Conservation (phyloP, 805 yeast genomes). For the Cyberlindnera lachancei region DNA sequence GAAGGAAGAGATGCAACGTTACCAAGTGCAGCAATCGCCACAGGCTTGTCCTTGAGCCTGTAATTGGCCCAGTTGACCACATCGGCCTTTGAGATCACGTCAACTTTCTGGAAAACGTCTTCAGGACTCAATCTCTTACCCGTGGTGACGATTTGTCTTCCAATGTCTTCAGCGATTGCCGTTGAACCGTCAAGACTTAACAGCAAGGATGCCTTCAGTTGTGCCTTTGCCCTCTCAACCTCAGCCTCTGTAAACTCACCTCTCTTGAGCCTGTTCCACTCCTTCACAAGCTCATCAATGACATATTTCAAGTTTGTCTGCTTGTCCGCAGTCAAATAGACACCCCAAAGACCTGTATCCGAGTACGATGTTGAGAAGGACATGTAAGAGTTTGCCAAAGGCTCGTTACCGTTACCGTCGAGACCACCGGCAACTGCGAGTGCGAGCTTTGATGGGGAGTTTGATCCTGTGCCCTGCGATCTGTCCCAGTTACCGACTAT, state of each 20-base stretch:
- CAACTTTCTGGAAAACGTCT: slow-evolving; percentile 53
- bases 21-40: slow-evolving; percentile 90
- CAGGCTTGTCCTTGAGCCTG: slow-evolving; percentile 66
- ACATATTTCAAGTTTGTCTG: slow-evolving; percentile 57
- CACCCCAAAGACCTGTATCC: slow-evolving; percentile 97
- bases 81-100: slow-evolving; percentile 68
- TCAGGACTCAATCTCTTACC: slow-evolving; percentile 52
- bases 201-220: slow-evolving; percentile 84
- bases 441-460: slow-evolving; percentile 82
- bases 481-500: slow-evolving; percentile 98
- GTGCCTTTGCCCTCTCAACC: slow-evolving; percentile 91
- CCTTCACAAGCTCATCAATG: slow-evolving; percentile 68
- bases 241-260: slow-evolving; percentile 79
- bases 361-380: slow-evolving; percentile 95
- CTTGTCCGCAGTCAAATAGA: slow-evolving; percentile 75
- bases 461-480: slow-evolving; percentile 73
- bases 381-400: slow-evolving; percentile 90
- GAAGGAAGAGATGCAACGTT: slow-evolving; percentile 66
- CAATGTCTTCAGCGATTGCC: slow-evolving; percentile 95
- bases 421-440: slow-evolving; percentile 51
- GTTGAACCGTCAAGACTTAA: slow-evolving; percentile 91
- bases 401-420: slow-evolving; percentile 45
- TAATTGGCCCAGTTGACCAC: slow-evolving; percentile 85
- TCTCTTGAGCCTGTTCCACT: slow-evolving; percentile 79
- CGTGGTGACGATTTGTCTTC: slow-evolving; percentile 93